A percentile compares a stretch with the other conserved stretches of the same genome.
phyloP scores from a whole-genome alignment of 169 alveolate genomes.

The Cryptosporidium andersoni region DNA sequence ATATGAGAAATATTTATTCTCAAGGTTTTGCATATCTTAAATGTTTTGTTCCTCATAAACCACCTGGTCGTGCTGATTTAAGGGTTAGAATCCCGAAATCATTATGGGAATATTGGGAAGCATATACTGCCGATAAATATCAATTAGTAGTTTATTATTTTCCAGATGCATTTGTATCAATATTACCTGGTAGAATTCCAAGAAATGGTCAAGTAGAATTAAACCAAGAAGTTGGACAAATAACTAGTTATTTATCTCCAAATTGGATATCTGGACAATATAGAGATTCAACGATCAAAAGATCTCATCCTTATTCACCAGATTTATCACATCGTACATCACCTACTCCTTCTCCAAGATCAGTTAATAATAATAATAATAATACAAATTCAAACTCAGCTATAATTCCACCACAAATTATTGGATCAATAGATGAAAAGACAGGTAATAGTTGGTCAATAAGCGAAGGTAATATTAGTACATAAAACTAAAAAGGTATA shows the following conservation, averaged over 20 bases:
- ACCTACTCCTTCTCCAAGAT: conserved; percentile 30
- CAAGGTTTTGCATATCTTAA: conserved; percentile 78
- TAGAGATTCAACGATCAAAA: conserved; percentile 3
- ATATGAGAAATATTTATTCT: conserved; percentile 75
- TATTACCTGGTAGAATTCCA: conserved; percentile 58
- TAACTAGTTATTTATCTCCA: neutral
- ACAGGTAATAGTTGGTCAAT: too few species aligned
- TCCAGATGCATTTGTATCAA: conserved; percentile 72
- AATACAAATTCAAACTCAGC: too few species aligned
- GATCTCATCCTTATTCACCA: conserved; percentile 56
- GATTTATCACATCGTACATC: conserved; percentile 4
- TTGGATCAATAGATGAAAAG: too few species aligned
- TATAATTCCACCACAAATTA: too few species aligned
- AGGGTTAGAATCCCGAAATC: conserved; percentile 77
- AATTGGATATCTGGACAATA: conserved; percentile 3
- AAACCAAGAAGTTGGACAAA: neutral
- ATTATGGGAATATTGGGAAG: conserved; percentile 80
- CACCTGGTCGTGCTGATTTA: conserved; percentile 73
- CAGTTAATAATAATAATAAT: neutral
- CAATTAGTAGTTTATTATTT: conserved; percentile 19
- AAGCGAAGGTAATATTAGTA: too few species aligned
- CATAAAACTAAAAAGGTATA: too few species aligned
- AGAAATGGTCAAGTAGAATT: neutral
- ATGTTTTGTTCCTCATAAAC: conserved; percentile 76
- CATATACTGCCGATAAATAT: conserved; percentile 72